Conservation (phyloP, 1,284 basidiomycete genomes). For the Fomitopsis schrenkii region DNA sequence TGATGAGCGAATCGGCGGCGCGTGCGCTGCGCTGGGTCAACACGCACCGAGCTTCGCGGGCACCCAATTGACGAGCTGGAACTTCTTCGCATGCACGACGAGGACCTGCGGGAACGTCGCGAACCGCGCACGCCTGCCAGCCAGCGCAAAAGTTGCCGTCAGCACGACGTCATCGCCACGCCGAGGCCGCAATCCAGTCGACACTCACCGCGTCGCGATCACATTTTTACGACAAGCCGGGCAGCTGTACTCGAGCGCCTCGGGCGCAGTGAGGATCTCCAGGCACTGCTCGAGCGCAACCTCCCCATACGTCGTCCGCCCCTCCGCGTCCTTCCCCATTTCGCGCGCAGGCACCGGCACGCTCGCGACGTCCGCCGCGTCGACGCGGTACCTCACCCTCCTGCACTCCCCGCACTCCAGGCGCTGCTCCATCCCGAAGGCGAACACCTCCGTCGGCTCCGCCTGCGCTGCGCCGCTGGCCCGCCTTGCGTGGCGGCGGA, state of each 20-base stretch:
- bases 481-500: slow-evolving; percentile 66
- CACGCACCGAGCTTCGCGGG: slow-evolving; percentile 85
- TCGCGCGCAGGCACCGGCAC: slow-evolving; percentile 72
- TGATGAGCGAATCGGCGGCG: background rate
- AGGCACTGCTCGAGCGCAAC: slow-evolving; percentile 73
- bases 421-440: slow-evolving; percentile 83
- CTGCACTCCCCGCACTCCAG: slow-evolving; percentile 81
- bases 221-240: slow-evolving; percentile 60
- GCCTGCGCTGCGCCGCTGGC: slow-evolving; percentile 24
- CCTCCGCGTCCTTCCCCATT: slow-evolving; percentile 51
- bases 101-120: slow-evolving; percentile 88
- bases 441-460: slow-evolving; percentile 70
- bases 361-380: slow-evolving; percentile 76
- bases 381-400: slow-evolving; percentile 86
- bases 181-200: background rate
- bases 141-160: background rate
- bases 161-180: background rate
- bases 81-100: slow-evolving; percentile 90
- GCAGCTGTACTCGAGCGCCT: slow-evolving; percentile 73
- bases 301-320: slow-evolving; percentile 64
- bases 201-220: slow-evolving; percentile 52
- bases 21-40: slow-evolving; percentile 5
- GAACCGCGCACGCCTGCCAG: slow-evolving; percentile 65
- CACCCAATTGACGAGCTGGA: slow-evolving; percentile 97
- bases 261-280: slow-evolving; percentile 59